Base-by-base conservation (phyloP, 2,329 filamentous ascomycete genomes). In the Purpureocillium lavendulum region DNA sequence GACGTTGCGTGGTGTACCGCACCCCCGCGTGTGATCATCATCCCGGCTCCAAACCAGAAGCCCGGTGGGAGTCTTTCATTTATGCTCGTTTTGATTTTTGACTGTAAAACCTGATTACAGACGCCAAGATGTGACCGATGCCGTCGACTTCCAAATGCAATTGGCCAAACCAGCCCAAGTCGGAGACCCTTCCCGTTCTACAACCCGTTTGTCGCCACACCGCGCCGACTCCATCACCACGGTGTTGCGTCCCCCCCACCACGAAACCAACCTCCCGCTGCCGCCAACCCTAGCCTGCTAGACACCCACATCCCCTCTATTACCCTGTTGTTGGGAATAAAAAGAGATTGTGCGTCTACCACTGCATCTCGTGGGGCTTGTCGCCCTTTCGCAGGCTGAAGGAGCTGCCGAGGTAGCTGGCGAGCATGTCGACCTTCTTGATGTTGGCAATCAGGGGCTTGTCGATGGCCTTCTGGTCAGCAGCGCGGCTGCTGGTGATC, bases 291-390 rank as follows among this genome's bases (percentile, higher is more conserved):
- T 31, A 11, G 21, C 21, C 21, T 26, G 21, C 21, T 10, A 10
- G 6, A 26, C 6, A 26, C 5, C 5, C 6, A 26, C 21, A 5
- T 26, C 10, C 21, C 21, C 21, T 10, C 6, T 26, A n/a, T 26
- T 26, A 6, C 21, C 21, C 21, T 26, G 21, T 5, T 10, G 10
- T 26, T 6, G 21, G 21, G 21, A 26, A 10, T 5, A 26, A 26
- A 26, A 26, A 10, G 17, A 28, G 24, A 38, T 30, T 18, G 18
- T 5, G 48, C 45, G 49, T 80, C 73, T 96, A 98, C 82, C 90
- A 98, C 75, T 87, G 86, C 92, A 98, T 97, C 82, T 94, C 87
- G 77, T 98, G 92, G 73, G 92, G 92, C 84, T 90, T 89, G 80
- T 98, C 90, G 65, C 92, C 92, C 79, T 89, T 96, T 75, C 90